Evolutionary conservation across 805 yeast genomes (phyloP), one percentile per base, ranked within the genome.

Genomic region (Candida rishiriensis): DNA sequence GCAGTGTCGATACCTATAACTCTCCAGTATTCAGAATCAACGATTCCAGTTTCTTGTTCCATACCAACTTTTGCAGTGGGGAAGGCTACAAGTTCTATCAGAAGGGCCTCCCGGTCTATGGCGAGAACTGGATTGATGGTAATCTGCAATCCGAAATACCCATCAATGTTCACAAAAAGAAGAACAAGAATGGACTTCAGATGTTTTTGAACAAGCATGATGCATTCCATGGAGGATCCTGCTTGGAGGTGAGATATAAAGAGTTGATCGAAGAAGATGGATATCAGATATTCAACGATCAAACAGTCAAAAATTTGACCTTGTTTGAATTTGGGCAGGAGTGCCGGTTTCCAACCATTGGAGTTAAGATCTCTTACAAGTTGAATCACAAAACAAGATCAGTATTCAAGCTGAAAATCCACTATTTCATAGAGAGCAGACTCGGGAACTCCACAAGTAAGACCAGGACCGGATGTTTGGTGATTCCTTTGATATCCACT

Each of bases 51-150:
- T 62, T 62, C 37, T 32, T 56, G 1, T 72, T 71, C 42, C 70
- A 69, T 46, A 69, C 75, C 0, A 65, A 66, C 42, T 72, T 72
- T 49, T 56, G 60, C 18, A 57, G 51, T 16, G 78, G 77, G 9
- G 65, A 66, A 44, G 78, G 76, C 0, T 31, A 46, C 1, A 43
- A 40, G 12, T 71, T 62, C 46, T 55, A 42, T 33, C 53, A 59
- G 4, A 45, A 50, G 29, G 76, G 76, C 1, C 39, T 47, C 2
- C 46, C 43, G 4, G 56, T 65, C 0, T 69, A 45, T 42, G 39
- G 49, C 12, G 40, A 54, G 1, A 53, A 36, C 7, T 72, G 78
- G 76, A 70, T 69, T 10, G 62, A 72, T 44, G 54, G 57, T 1
- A 61, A 60, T 15, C 44, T 69, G 14, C 73, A 70, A 48, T 50